Base-by-base conservation (phyloP, 2,329 filamentous ascomycete species). In the Alternaria dauci region DNA sequence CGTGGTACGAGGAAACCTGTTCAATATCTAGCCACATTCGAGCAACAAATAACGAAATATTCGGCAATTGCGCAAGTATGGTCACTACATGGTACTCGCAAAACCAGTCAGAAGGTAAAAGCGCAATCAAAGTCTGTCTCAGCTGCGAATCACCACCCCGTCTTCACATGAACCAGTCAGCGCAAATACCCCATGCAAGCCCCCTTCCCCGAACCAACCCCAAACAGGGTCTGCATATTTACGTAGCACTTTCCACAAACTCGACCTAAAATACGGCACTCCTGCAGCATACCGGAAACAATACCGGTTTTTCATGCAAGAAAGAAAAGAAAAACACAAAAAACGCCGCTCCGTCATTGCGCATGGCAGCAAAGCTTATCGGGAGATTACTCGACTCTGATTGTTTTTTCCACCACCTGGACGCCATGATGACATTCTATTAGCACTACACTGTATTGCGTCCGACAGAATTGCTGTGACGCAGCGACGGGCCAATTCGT, bases 371-470 rank as follows among this genome's bases (percentile, higher is more conserved):
- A 47, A 32, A 30, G 44, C 44, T 47, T 47, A 20, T 28, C 26
- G 26, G 16, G n/a, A 11, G 18, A 47, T 47, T 20, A 26, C 30
- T 20, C 26, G 26, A 36, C 30, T 30, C 26, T 32, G n/a, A 11
- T 47, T 47, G 44, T 26, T 47, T 47, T 47, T 47, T 14, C 14
- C 44, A 12, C 44, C 26, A 47, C 44, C 20, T 47, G 44, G 44
- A 28, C 44, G 44, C 44, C 14, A 32, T n/a, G 26, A 28, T 32
- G 8, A 4, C 12, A n/a, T 47, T 47, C 26, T 20, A 47, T 47
- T 5, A 32, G n/a, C 26, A 47, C 44, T 47, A 32, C 26, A 32
- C 26, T 18, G 8, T 20, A 32, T 28, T 47, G 44, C 44, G 26
- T 26, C 30, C 18, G 39, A 20, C 12, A 12, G 12, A 11, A 23